Base-by-base conservation (phyloP, 2,329 filamentous ascomycete species). In the Sporothrix schenckii region DNA sequence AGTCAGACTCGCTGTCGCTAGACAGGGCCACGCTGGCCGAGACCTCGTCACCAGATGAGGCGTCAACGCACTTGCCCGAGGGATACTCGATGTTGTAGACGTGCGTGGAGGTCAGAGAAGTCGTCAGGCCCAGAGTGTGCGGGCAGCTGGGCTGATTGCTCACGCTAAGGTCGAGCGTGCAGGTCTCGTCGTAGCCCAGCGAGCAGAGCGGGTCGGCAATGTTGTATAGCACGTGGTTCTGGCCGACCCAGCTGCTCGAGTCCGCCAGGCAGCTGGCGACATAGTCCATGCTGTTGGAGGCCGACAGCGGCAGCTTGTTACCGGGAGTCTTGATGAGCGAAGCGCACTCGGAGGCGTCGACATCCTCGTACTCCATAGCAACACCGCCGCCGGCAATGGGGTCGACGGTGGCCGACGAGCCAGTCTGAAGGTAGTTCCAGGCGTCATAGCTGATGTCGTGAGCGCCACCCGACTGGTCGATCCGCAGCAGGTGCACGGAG, bases 391-490 rank as follows among this genome's bases (percentile, higher is more conserved):
- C 86, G 49, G 76, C 71, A 2, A 80, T 78, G 16, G 86, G 85
- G 66, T 80, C 76, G 16, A 80, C 76, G 9, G 78, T 79, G 53
- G 86, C 87, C 14, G 81, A 80, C 72, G 81, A 75, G 73, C 86
- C 86, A 47, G 81, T 85, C 74, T 78, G 78, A 53, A 89, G 84
- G 75, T 85, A 84, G 81, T 87, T 87, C 85, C 85, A 89, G 66
- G 86, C 86, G 73, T 88, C 86, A 80, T 88, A 89, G 73, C 75
- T 77, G 79, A 89, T 83, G 78, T 89, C 87, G 77, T 86, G 77
- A 68, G 86, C 86, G 65, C 86, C 86, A 53, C 80, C 81, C 0
- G 86, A 88, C 67, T 80, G 78, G 80, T 88, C 87, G 73, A 89
- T 80, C 76, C 83, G 83, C 72, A 89, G 83, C 69, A 92, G 85